Evolutionary conservation across 2,329 filamentous ascomycete genomes (phyloP), one percentile per base, ranked within the genome.

Genomic region (Parafenestella ontariensis): DNA sequence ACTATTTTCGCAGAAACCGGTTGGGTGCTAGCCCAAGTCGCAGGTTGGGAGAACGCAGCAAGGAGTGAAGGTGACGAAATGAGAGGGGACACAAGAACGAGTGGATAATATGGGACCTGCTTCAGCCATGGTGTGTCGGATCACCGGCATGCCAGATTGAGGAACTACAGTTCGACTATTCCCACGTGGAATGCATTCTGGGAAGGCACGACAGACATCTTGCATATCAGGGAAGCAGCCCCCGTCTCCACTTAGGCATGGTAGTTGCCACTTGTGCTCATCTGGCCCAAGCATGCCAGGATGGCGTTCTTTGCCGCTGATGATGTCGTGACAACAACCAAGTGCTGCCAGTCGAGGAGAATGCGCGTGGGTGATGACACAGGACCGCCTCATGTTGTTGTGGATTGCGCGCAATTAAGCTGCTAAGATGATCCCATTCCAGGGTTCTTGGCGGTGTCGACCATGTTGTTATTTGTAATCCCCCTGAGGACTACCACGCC

Each of bases 161-260:
- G 62, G 40, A 54, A 41, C 43, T 50, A 42, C 31, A 40, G 54
- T 51, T 52, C 54, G 46, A 48, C 44, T 41, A 21, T 54, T 55
- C 42, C 61, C 67, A 70, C 67, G 69, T 71, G 68, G 67, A 65
- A 70, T 69, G 58, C 59, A 59, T 48, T 59, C 58, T 52, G 52
- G 59, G 60, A 62, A 64, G 53, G 54, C 62, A 65, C 64, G 51
- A 56, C 66, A 68, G 58, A 49, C 52, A 41, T 46, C 54, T 51
- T 58, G 58, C 58, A 56, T 59, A 47, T 54, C 42, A 43, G 56
- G 43, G 42, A 36, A 50, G 46, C 56, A 59, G 55, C 59, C 52
- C 49, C 42, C 17, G 33, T 40, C 40, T 52, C 28, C 44, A 20
- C 39, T 21, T 28, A 49, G 36, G 36, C 51, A 58, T 56, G 28